Evolutionary conservation across 768 basidiomycete genomes (phyloP), one percentile per base, ranked within the genome.

Genomic region (Tulasnella calospora): DNA sequence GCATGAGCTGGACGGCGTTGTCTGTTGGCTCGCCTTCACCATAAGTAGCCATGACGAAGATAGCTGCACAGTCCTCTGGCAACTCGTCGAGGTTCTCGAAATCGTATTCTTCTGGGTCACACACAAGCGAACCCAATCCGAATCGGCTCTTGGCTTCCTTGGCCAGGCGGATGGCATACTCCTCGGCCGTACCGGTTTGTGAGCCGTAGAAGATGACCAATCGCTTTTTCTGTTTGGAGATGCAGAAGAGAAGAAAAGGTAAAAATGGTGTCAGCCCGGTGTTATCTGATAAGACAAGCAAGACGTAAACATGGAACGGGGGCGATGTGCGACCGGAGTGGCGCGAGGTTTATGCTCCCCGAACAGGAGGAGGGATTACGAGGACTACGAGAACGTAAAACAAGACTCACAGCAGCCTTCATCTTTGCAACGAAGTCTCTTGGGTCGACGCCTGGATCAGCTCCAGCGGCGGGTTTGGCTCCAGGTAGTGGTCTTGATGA

Each of bases 21-120:
- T 99, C 97, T 15, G 97, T 99, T 41, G 97, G 97, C 84, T 99
- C 97, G 78, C 97, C 97, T 86, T 99, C 97, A 80, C 97, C 97
- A 82, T 99, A 99, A 17, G 97, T 99, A 15, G 97, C 97, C 90
- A 99, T 89, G 82, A 96, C 95, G 83, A 99, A 99, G 85, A 99
- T 91, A 77, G 91, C 94, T 27, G 92, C 93, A 80, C 89, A 91
- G 84, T 96, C 92, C 81, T 93, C 92, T 0, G 98, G 94, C 38
- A 98, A 84, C 83, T 92, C 88, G 85, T 99, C 97, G 80, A 99
- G 90, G 84, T 93, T 96, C 84, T 96, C 95, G 83, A 99, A 98
- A 83, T 99, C 98, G 84, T 98, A 98, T 85, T 99, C 97, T 84
- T 99, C 98, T 3, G 96, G 96, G 83, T 99, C 97, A 83, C 96